Evolutionary conservation across 2,329 filamentous ascomycete species (phyloP).

Genomic region (Sclerotinia borealis): DNA sequence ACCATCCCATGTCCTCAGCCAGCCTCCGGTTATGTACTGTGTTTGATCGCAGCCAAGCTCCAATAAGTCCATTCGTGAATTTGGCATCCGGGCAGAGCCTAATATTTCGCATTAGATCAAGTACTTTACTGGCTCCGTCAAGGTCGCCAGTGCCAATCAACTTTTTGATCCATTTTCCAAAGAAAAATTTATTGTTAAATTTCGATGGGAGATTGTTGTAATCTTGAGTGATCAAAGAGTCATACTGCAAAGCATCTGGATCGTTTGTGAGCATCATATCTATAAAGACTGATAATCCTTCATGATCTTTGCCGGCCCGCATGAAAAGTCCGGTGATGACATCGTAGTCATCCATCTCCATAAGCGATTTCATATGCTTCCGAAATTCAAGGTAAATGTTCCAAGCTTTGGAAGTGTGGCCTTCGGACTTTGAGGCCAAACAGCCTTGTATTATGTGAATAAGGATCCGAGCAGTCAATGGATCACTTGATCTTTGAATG

Average conservation of each 20-base stretch:
- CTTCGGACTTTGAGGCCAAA: conserved; percentile 42
- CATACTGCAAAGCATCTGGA: conserved; percentile 12
- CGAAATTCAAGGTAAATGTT: conserved; percentile 59
- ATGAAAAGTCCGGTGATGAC: conserved; percentile 66
- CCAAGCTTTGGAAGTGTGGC: conserved; percentile 55
- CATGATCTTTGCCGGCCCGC: conserved; percentile 54
- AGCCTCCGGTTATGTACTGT: conserved; percentile 47
- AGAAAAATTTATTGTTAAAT: conserved; percentile 70
- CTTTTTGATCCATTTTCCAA: conserved; percentile 82
- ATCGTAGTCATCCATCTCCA: conserved; percentile 73
- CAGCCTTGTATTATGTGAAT: conserved; percentile 66
- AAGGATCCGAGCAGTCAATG: conserved; percentile 49
- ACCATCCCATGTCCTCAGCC: conserved; percentile 66
- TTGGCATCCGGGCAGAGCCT: conserved; percentile 63
- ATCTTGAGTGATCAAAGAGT: conserved; percentile 19
- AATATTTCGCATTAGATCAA: conserved; percentile 67
- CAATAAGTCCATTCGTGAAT: conserved; percentile 77
- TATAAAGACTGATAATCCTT: conserved; percentile 71
- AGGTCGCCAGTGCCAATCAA: conserved; percentile 68
- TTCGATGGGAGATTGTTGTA: conserved; percentile 39
- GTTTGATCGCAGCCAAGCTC: conserved; percentile 66
- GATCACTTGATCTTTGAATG: conserved; percentile 37
- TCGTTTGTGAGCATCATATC: conserved; percentile 67
- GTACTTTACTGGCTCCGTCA: conserved; percentile 64
- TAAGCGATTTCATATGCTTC: conserved; percentile 49